Conservation (phyloP, 2,329 filamentous ascomycete genomes). For the Penicillium thymicola region DNA sequence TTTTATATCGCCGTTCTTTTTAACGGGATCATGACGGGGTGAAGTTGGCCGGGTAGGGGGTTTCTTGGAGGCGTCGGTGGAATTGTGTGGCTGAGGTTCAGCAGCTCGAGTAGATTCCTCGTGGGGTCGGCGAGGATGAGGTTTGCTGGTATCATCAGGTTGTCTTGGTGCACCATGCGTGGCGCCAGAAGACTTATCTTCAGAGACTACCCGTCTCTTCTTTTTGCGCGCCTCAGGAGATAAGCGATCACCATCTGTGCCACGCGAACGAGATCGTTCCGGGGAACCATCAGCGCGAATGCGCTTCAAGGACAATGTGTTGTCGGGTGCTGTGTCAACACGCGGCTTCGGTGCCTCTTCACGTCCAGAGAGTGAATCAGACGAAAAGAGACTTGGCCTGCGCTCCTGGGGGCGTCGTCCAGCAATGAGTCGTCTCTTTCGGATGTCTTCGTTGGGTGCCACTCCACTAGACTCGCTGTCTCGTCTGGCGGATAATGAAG, state of each 20-base stretch:
- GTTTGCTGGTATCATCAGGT: slow-evolving; percentile 21
- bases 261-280: slow-evolving; percentile 36
- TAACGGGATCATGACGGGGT: slow-evolving; percentile 10
- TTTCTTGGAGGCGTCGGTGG: slow-evolving; percentile 13
- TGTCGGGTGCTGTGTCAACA: slow-evolving; percentile 26
- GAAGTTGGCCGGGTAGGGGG: slow-evolving; percentile 5
- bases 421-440: slow-evolving; percentile 41
- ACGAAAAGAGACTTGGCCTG: slow-evolving; percentile 39
- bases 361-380: slow-evolving; percentile 40
- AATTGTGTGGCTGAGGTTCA: slow-evolving; percentile 12
- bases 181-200: slow-evolving; percentile 34
- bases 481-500: slow-evolving; percentile 21
- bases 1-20: slow-evolving; percentile 29
- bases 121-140: slow-evolving; percentile 14
- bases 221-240: slow-evolving; percentile 41
- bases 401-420: slow-evolving; percentile 41
- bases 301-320: slow-evolving; percentile 36
- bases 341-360: slow-evolving; percentile 36
- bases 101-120: slow-evolving; percentile 11
- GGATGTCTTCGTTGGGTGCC: slow-evolving; percentile 34
- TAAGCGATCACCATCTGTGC: slow-evolving; percentile 30
- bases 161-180: slow-evolving; percentile 33
- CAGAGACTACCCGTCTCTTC: slow-evolving; percentile 41
- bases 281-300: slow-evolving; percentile 43
- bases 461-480: slow-evolving; percentile 31